phyloP scores from a whole-genome alignment of 1,139 yeast genomes.

The Fermentozyma sake region DNA sequence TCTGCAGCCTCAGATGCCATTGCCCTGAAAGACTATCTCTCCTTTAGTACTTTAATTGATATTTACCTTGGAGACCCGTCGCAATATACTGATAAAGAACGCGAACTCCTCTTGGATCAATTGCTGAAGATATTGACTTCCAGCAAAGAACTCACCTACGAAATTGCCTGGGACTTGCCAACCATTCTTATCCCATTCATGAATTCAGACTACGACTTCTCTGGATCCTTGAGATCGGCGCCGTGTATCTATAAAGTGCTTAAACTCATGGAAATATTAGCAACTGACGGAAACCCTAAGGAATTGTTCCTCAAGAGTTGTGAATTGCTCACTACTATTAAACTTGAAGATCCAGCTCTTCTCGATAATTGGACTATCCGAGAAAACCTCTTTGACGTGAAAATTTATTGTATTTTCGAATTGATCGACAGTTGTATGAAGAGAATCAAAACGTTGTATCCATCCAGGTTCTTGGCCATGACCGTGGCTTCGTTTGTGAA shows the following conservation, averaged over 20 bases:
- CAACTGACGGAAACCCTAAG: constrained; percentile 69
- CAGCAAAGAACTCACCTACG: constrained; percentile 49
- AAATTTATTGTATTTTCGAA: constrained; percentile 62
- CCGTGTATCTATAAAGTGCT: constrained; percentile 38
- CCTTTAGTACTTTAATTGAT: constrained; percentile 72
- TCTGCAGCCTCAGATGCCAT: constrained; percentile 35
- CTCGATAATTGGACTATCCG: constrained; percentile 3
- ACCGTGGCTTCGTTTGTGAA: constrained; percentile 53
- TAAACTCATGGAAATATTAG: constrained; percentile 54
- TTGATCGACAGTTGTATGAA: constrained; percentile 49
- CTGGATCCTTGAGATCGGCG: constrained; percentile 20
- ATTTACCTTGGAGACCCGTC: constrained; percentile 48
- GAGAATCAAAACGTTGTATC: constrained; percentile 58
- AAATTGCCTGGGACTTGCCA: constrained; percentile 90
- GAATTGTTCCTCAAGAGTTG: constrained; percentile 69
- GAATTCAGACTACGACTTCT: constrained; percentile 18
- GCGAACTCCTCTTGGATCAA: constrained; percentile 30
- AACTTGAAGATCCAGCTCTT: constrained; percentile 3
- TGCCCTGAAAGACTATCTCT: constrained; percentile 54
- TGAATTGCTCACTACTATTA: constrained; percentile 46
- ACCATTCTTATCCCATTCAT: constrained; percentile 48
- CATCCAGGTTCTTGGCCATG: constrained; percentile 73
- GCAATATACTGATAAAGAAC: constrained; percentile 45
- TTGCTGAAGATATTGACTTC: constrained; percentile 40
- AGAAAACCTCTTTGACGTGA: constrained; percentile 46